Conservation (phyloP, 179 eudicot genomes). For the Sideroxylon spinosum region DNA sequence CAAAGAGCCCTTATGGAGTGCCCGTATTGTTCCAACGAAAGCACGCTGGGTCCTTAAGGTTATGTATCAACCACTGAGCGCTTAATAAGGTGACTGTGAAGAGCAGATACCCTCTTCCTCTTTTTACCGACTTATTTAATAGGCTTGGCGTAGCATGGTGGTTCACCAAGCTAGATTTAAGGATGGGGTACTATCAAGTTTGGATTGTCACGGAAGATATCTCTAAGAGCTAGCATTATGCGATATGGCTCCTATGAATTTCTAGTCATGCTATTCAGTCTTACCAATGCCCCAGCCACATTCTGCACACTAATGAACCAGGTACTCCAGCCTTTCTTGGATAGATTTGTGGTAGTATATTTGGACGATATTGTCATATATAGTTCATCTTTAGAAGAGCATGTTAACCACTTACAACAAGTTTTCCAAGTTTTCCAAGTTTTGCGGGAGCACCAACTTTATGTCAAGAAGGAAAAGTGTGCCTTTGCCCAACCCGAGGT, state of each 20-base stretch:
- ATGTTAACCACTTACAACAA: too few relatives aligned
- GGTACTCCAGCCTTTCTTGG: too few relatives aligned
- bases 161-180: constrained; percentile 5
- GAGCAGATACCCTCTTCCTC: background rate
- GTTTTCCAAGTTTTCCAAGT: background rate
- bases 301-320: too few relatives aligned
- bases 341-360: too few relatives aligned
- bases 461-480: background rate
- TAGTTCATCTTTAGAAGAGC: too few relatives aligned
- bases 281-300: background rate
- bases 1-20: background rate
- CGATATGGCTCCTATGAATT: too few relatives aligned
- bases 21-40: background rate
- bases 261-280: background rate
- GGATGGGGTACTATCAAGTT: constrained; percentile 8
- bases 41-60: background rate
- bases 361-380: too few relatives aligned
- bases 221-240: constrained; percentile 12
- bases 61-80: background rate
- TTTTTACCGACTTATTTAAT: constrained; percentile 5
- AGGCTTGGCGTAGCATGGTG: background rate
- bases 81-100: background rate
- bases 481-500: background rate
- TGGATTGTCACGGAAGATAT: constrained; percentile 11
- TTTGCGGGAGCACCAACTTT: background rate